Conservation (phyloP, 1,284 basidiomycete genomes). For the Hymenochaete sp. region DNA sequence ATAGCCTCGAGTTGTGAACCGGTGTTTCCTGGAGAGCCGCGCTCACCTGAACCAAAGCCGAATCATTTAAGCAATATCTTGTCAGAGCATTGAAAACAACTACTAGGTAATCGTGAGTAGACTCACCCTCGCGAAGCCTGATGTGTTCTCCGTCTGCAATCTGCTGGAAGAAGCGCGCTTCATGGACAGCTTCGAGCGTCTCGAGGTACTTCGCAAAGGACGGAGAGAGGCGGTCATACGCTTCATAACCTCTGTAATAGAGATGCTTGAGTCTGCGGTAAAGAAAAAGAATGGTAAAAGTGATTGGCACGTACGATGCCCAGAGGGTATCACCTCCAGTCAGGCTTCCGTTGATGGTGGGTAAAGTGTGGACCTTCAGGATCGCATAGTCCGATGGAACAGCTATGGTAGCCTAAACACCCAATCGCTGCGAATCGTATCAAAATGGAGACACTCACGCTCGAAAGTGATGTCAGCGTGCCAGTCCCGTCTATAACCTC, state of each 20-base stretch:
- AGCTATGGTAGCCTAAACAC: too few species aligned
- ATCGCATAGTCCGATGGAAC: slow-evolving; percentile 59
- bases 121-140: slow-evolving; percentile 22
- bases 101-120: too few species aligned
- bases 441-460: too few species aligned
- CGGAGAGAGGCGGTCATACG: slow-evolving; percentile 54
- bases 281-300: slow-evolving; percentile 8
- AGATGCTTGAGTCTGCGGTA: not conserved
- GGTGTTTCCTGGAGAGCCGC: slow-evolving; percentile 52
- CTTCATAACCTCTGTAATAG: slow-evolving; percentile 43
- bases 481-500: slow-evolving; percentile 37
- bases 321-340: slow-evolving; percentile 35
- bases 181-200: slow-evolving; percentile 50
- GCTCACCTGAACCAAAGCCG: slow-evolving; percentile 30
- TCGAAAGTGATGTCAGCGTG: slow-evolving; percentile 68
- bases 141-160: slow-evolving; percentile 27
- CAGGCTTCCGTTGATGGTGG: slow-evolving; percentile 27
- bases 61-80: too few species aligned
- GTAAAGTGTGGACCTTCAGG: slow-evolving; percentile 43
- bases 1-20: slow-evolving; percentile 47
- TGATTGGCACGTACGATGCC: slow-evolving; percentile 23
- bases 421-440: too few species aligned
- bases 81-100: too few species aligned
- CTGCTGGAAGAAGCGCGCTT: slow-evolving; percentile 39
- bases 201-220: slow-evolving; percentile 49